Percentiles rank a stretch among this genome's conserved stretches.
Evolutionary conservation across 495 filamentous ascomycete species (phyloP).

Genomic region (Hyaloscypha bicolor): DNA sequence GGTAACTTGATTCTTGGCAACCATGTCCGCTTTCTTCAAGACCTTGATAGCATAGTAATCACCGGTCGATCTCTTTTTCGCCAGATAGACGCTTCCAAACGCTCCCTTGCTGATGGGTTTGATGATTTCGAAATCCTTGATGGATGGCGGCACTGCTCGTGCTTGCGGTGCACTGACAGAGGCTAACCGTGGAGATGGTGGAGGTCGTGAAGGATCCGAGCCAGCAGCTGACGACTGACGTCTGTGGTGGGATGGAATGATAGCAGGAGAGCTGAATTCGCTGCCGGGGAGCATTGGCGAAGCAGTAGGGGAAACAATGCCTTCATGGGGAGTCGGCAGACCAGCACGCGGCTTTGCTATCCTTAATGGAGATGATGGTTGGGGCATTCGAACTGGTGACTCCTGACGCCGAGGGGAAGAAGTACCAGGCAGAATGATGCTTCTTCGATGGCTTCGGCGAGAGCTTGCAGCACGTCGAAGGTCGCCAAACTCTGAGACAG

Average conservation of each 20-base stretch:
- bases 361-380: slow-evolving; percentile 84
- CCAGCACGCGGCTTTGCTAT: slow-evolving; percentile 75
- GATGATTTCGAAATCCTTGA: slow-evolving; percentile 99
- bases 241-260: slow-evolving; percentile 71
- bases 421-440: slow-evolving; percentile 74
- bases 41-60: slow-evolving; percentile 99
- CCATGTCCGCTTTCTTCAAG: slow-evolving; percentile 98
- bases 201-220: slow-evolving; percentile 67
- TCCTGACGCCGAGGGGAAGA: slow-evolving; percentile 80
- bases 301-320: slow-evolving; percentile 79
- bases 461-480: slow-evolving; percentile 69
- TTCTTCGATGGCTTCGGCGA: slow-evolving; percentile 78
- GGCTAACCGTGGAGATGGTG: slow-evolving; percentile 77
- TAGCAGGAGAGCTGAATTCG: slow-evolving; percentile 77
- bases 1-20: slow-evolving; percentile 98
- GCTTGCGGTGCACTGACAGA: slow-evolving; percentile 73
- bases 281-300: slow-evolving; percentile 82
- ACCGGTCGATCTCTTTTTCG: slow-evolving; percentile 97
- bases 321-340: slow-evolving; percentile 71
- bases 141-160: slow-evolving; percentile 86
- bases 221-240: slow-evolving; percentile 89
- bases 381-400: slow-evolving; percentile 73
- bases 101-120: slow-evolving; percentile 99
- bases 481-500: slow-evolving; percentile 78
- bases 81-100: slow-evolving; percentile 95